Evolutionary conservation across 306 rosid species (phyloP).

Genomic region (Sindora glabra): DNA sequence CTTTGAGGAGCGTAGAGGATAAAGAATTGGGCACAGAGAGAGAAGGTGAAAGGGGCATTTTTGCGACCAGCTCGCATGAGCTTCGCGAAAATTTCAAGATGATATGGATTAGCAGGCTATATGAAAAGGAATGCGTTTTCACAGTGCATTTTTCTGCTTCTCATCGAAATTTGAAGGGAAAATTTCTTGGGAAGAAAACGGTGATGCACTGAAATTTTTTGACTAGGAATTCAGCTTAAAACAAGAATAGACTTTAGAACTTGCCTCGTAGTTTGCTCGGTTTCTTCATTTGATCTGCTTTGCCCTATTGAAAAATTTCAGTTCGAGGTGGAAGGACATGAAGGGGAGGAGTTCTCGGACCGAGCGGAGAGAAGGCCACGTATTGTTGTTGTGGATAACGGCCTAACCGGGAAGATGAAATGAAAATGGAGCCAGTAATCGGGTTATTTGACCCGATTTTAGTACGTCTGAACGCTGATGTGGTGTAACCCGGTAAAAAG

Average conservation of each 20-base stretch:
- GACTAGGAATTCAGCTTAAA: not conserved
- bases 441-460: conserved; percentile 4
- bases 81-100: not conserved
- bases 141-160: too few species aligned
- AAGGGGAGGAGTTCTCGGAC: not conserved
- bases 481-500: not conserved
- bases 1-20: conserved; percentile 26
- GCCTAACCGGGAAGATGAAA: not conserved
- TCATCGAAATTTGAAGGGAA: too few species aligned
- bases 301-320: not conserved
- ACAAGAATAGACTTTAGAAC: not conserved
- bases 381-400: conserved; percentile 60
- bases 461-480: not conserved
- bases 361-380: conserved; percentile 53
- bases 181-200: not conserved
- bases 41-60: conserved; percentile 52
- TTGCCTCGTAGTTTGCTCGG: not conserved
- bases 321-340: conserved; percentile 7
- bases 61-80: conserved; percentile 26
- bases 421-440: not conserved
- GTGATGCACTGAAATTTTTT: not conserved
- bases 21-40: conserved; percentile 38
- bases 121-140: not conserved
- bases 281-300: not conserved
- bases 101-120: not conserved